Percentiles rank a stretch among this genome's conserved stretches.
These are phyloP conservation scores for Magnusiomyces magnusii DNA, from an alignment of 1,139 yeast species.

Conservation along the genomic window DNA sequence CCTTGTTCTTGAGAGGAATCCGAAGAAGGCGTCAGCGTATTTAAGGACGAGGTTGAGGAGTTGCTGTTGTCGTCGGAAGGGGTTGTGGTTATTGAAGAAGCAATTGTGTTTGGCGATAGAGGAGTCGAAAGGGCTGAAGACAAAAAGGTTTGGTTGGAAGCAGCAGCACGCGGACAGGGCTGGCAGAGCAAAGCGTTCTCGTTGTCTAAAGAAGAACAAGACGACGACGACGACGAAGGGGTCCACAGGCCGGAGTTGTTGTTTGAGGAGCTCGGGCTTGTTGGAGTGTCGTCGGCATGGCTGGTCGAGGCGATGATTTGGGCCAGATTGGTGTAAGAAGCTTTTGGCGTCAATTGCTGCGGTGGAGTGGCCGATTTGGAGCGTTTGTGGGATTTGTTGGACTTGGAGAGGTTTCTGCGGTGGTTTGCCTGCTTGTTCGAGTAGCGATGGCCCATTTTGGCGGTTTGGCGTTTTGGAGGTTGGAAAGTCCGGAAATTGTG, in stretches of 20 bases:
- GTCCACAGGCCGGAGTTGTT: neutral
- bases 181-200: constrained; percentile 3
- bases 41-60: neutral
- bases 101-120: neutral
- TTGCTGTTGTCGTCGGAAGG: neutral
- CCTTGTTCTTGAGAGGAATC: neutral
- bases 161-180: constrained; percentile 11
- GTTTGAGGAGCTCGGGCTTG: no score
- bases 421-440: no score
- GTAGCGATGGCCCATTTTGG: no score
- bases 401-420: no score
- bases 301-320: no score
- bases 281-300: no score
- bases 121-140: neutral
- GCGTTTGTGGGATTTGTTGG: no score
- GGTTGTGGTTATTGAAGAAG: constrained; percentile 1
- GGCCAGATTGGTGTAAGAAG: no score
- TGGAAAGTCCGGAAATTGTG: no score
- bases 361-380: no score
- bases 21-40: constrained; percentile 2
- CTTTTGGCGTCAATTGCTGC: no score
- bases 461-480: no score
- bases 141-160: neutral
- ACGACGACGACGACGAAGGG: constrained; percentile 7
- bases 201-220: constrained; percentile 9